phyloP scores from a whole-genome alignment of 2,329 filamentous ascomycete species.

The Pseudocercospora fuligena region DNA sequence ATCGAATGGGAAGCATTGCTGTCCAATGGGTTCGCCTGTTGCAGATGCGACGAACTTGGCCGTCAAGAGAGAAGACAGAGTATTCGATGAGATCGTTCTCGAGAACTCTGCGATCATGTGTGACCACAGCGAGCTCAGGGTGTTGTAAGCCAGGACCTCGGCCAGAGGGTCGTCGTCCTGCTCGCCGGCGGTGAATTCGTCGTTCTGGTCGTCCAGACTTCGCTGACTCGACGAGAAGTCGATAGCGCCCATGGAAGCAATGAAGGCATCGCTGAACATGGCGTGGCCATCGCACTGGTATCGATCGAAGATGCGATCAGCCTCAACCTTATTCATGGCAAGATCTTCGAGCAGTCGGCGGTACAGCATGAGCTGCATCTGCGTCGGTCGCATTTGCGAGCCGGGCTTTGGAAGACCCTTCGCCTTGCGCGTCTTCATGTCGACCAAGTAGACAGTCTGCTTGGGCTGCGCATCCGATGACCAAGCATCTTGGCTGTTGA shows the following conservation, averaged over 20 bases:
- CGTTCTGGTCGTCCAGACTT: slow-evolving; percentile 39
- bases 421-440: slow-evolving; percentile 82
- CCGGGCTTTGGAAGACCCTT: slow-evolving; percentile 67
- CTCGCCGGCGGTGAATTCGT: slow-evolving; percentile 41
- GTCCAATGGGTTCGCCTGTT: slow-evolving; percentile 60
- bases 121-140: slow-evolving; percentile 63
- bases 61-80: slow-evolving; percentile 61
- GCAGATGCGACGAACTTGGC: slow-evolving; percentile 59
- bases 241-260: slow-evolving; percentile 75
- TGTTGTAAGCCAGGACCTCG: slow-evolving; percentile 63
- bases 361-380: slow-evolving; percentile 89
- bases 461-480: slow-evolving; percentile 7
- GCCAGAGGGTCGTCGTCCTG: slow-evolving; percentile 48
- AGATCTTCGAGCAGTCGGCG: slow-evolving; percentile 81
- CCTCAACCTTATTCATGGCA: slow-evolving; percentile 71
- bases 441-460: slow-evolving; percentile 70
- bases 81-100: slow-evolving; percentile 39
- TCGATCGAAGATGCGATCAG: slow-evolving; percentile 69
- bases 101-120: slow-evolving; percentile 67
- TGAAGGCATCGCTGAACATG: slow-evolving; percentile 77
- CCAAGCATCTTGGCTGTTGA: slow-evolving; percentile 23
- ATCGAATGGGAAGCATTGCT: slow-evolving; percentile 69
- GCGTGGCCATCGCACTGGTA: slow-evolving; percentile 70
- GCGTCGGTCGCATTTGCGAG: slow-evolving; percentile 71
- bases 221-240: slow-evolving; percentile 50